Conservation (phyloP, 257 asterid genomes). For the Eustoma russellianum region DNA sequence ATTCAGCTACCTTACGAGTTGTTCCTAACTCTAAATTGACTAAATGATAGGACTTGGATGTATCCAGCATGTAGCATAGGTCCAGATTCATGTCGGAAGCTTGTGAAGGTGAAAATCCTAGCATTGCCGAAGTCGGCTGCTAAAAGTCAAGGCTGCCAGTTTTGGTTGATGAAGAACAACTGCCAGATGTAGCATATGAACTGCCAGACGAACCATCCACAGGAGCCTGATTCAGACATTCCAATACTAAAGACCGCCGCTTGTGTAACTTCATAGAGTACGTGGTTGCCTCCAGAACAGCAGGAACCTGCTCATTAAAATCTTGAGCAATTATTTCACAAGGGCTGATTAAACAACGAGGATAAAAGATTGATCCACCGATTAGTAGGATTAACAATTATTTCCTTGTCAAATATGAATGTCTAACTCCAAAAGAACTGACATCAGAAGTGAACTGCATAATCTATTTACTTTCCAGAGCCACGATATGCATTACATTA, state of each 20-base stretch:
- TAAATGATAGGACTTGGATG: too few relatives aligned
- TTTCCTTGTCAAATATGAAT: too few relatives aligned
- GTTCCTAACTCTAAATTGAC: too few relatives aligned
- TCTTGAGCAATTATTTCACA: too few relatives aligned
- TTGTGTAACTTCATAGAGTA: slow-evolving; percentile 78
- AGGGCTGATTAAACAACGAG: not conserved
- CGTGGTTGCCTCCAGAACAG: slow-evolving; percentile 66
- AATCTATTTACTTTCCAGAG: too few relatives aligned
- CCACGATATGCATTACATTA: too few relatives aligned
- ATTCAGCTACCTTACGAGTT: too few relatives aligned
- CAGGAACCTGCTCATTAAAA: slow-evolving; percentile 50
- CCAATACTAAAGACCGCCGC: slow-evolving; percentile 56
- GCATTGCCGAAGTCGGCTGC: slow-evolving; percentile 1
- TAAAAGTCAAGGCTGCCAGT: slow-evolving; percentile 69
- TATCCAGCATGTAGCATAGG: too few relatives aligned
- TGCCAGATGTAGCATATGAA: slow-evolving; percentile 65
- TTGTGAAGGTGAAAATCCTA: too few relatives aligned
- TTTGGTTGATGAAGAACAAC: slow-evolving; percentile 71
- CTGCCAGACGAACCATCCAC: slow-evolving; percentile 85
- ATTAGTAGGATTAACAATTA: not conserved
- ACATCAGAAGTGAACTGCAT: too few relatives aligned
- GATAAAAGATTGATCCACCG: not conserved
- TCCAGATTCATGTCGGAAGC: too few relatives aligned
- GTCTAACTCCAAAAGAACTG: too few relatives aligned
- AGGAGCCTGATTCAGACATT: slow-evolving; percentile 91